Conservation (phyloP, 2,329 filamentous ascomycete genomes). For the Penicillium expansum region DNA sequence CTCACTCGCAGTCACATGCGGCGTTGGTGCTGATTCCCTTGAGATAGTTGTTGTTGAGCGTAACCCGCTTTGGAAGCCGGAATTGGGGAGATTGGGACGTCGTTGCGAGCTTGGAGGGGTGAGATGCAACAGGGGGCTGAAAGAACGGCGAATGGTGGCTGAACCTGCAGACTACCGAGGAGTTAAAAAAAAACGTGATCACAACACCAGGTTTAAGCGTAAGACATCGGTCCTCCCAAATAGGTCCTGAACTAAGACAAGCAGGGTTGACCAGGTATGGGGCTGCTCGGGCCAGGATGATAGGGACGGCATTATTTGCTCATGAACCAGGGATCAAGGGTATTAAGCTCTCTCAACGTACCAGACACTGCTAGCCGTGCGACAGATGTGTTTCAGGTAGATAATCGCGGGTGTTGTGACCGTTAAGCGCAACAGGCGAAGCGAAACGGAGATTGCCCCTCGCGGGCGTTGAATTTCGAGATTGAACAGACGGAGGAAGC, state of each 20-base stretch:
- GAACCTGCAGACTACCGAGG: conserved; percentile 15
- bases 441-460: conserved; percentile 20
- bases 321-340: not conserved
- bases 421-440: conserved; percentile 20
- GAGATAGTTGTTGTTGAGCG: not conserved
- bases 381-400: conserved; percentile 21
- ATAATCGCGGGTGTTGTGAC: conserved; percentile 23
- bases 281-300: not conserved
- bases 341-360: conserved; percentile 8
- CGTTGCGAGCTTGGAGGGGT: conserved; percentile 17
- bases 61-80: not conserved
- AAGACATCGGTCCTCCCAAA: conserved; percentile 10
- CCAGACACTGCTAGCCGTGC: conserved; percentile 6
- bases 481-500: conserved; percentile 5
- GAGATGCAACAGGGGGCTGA: conserved; percentile 22
- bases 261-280: not conserved
- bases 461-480: conserved; percentile 18
- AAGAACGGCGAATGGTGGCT: conserved; percentile 19
- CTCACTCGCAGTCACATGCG: not conserved
- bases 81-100: not conserved
- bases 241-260: conserved; percentile 3
- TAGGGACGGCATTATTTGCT: conserved; percentile 1
- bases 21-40: not conserved
- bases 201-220: conserved; percentile 16
- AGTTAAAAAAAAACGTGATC: conserved; percentile 16